Conservation (phyloP, 306 rosid species). For the Phaseolus lunatus region DNA sequence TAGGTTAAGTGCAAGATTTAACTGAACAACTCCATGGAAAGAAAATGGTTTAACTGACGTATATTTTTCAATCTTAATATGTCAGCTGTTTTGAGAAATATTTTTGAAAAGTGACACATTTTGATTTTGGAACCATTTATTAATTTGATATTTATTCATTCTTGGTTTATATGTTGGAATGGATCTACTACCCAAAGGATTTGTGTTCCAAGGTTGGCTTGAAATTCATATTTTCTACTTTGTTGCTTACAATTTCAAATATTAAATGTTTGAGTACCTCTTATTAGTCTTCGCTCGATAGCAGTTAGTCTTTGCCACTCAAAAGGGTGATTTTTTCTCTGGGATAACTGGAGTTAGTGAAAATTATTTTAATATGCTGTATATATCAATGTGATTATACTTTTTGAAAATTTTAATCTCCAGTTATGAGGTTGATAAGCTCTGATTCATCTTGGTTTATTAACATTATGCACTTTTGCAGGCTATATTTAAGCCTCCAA, state of each 20-base stretch:
- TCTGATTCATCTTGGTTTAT: conserved; percentile 28
- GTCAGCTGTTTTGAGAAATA: neutral
- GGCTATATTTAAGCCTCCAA: conserved; percentile 77
- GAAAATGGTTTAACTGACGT: conserved; percentile 2
- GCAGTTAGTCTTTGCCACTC: neutral
- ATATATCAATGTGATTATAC: conserved; percentile 25
- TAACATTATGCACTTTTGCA: conserved; percentile 50
- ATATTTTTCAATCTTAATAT: neutral
- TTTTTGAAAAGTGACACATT: conserved; percentile 5
- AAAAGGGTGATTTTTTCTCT: neutral
- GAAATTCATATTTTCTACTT: conserved; percentile 17
- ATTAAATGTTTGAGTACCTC: conserved; percentile 18
- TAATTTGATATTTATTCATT: conserved; percentile 9
- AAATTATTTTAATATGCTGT: conserved; percentile 10
- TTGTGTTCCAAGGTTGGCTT: conserved; percentile 1
- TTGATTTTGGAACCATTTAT: conserved; percentile 7
- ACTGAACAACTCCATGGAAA: neutral
- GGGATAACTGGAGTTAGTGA: conserved; percentile 2
- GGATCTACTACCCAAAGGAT: neutral
- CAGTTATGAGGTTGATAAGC: conserved; percentile 7
- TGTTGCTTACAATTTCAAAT: neutral
- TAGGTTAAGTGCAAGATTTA: neutral
- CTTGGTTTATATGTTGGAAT: conserved; percentile 14
- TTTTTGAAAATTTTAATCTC: conserved; percentile 5
- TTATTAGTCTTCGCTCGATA: neutral